phyloP scores from a whole-genome alignment of 2,329 filamentous ascomycete genomes.

The Fusarium sp. region DNA sequence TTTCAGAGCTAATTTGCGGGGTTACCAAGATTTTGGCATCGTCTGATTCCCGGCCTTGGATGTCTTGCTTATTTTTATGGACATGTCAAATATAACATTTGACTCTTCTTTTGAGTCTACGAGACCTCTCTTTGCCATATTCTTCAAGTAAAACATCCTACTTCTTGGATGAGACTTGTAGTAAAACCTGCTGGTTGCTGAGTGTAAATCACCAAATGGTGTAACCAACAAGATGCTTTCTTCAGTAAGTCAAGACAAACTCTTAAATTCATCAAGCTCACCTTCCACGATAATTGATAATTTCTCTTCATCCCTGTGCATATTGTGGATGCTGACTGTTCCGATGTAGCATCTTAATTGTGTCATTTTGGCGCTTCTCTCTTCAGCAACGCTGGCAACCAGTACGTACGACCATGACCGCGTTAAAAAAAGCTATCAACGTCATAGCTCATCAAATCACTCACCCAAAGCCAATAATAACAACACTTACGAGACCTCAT shows the following conservation, averaged over 20 bases:
- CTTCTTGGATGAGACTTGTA: too few relatives aligned
- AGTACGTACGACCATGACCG: background rate
- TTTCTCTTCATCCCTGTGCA: accelerated
- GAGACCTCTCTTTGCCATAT: too few relatives aligned
- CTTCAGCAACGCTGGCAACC: background rate
- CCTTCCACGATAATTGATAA: too few relatives aligned
- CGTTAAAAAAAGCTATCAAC: background rate
- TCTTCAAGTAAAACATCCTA: too few relatives aligned
- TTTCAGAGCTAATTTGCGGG: background rate
- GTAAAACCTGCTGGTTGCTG: accelerated
- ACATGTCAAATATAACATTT: accelerated
- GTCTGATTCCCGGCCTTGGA: background rate
- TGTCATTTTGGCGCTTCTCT: background rate
- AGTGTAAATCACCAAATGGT: background rate
- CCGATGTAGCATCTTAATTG: background rate
- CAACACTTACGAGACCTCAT: background rate
- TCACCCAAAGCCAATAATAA: background rate
- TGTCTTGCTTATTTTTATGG: background rate
- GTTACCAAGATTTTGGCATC: background rate
- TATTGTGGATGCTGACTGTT: accelerated
- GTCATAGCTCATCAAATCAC: background rate
- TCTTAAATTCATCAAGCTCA: background rate
- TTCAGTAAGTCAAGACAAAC: background rate
- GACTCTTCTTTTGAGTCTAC: accelerated
- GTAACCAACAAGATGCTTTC: accelerated